Conservation (phyloP, 768 basidiomycete genomes). For the Russula olivacea region DNA sequence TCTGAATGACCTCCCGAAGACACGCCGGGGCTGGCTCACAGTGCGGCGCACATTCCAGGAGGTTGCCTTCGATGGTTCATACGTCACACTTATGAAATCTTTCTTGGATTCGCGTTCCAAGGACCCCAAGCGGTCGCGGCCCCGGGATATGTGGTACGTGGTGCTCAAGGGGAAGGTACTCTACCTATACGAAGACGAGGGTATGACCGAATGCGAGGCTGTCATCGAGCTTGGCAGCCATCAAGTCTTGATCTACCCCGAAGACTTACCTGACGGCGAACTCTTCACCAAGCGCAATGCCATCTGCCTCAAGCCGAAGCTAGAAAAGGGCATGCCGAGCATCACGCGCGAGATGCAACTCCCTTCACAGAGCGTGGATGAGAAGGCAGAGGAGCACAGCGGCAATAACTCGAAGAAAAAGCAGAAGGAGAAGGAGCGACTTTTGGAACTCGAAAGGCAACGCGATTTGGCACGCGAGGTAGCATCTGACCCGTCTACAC, state of each 20-base stretch:
- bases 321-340: constrained; percentile 38
- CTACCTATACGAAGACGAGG: constrained; percentile 92
- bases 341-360: constrained; percentile 49
- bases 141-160: constrained; percentile 91
- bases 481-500: constrained; percentile 47
- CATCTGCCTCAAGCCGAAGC: constrained; percentile 64
- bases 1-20: constrained; percentile 52
- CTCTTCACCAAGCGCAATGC: constrained; percentile 87
- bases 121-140: constrained; percentile 75
- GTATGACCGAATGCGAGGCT: constrained; percentile 83
- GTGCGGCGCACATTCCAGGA: constrained; percentile 77
- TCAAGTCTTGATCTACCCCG: constrained; percentile 69
- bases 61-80: constrained; percentile 53
- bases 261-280: constrained; percentile 77
- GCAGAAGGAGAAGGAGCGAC: constrained; percentile 38
- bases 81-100: constrained; percentile 73
- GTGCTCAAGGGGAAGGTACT: constrained; percentile 87
- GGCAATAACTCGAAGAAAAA: constrained; percentile 40
- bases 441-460: constrained; percentile 30
- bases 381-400: constrained; percentile 37
- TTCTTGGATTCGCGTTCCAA: constrained; percentile 79
- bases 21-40: constrained; percentile 78
- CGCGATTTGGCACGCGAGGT: constrained; percentile 43
- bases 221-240: constrained; percentile 82
- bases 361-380: constrained; percentile 27